Conservation (phyloP, 1,139 yeast species). For the Magnusiomyces paraingens region DNA sequence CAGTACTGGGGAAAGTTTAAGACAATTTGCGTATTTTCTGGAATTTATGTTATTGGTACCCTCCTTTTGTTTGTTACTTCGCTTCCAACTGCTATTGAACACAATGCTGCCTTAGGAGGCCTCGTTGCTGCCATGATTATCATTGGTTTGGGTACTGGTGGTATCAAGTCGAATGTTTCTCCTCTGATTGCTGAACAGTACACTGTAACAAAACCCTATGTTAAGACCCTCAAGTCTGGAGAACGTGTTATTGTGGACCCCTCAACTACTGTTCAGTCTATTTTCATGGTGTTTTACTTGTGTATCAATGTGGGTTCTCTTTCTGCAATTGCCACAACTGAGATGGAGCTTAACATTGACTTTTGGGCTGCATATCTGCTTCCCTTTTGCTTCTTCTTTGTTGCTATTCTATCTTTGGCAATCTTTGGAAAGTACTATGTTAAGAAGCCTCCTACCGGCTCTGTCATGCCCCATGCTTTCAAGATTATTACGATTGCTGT, state of each 20-base stretch:
- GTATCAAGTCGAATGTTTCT: slow-evolving; percentile 72
- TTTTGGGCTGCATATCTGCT: slow-evolving; percentile 72
- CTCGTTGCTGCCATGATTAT: slow-evolving; percentile 53
- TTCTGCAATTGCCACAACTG: slow-evolving; percentile 70
- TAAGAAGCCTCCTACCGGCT: slow-evolving; percentile 57
- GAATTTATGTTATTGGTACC: slow-evolving; percentile 56
- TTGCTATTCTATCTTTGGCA: slow-evolving; percentile 48
- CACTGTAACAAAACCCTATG: slow-evolving; percentile 50
- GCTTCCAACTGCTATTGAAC: slow-evolving; percentile 52
- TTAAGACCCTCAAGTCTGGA: slow-evolving; percentile 53
- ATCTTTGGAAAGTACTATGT: slow-evolving; percentile 47
- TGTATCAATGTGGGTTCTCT: slow-evolving; percentile 77
- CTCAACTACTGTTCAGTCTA: slow-evolving; percentile 61
- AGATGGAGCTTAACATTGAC: slow-evolving; percentile 61
- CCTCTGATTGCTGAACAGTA: slow-evolving; percentile 78
- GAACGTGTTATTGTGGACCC: slow-evolving; percentile 67
- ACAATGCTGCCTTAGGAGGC: slow-evolving; percentile 45
- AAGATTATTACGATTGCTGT: slow-evolving; percentile 42
- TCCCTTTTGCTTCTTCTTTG: slow-evolving; percentile 57
- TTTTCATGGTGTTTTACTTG: slow-evolving; percentile 73
- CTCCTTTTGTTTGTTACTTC: slow-evolving; percentile 63
- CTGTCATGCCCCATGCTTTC: slow-evolving; percentile 53
- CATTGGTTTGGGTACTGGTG: slow-evolving; percentile 75
- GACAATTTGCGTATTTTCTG: slow-evolving; percentile 57
- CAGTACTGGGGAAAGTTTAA: slow-evolving; percentile 66